Evolutionary conservation across 2,329 filamentous ascomycete species (phyloP).

Genomic region (Ophiostoma novo-ulmi): DNA sequence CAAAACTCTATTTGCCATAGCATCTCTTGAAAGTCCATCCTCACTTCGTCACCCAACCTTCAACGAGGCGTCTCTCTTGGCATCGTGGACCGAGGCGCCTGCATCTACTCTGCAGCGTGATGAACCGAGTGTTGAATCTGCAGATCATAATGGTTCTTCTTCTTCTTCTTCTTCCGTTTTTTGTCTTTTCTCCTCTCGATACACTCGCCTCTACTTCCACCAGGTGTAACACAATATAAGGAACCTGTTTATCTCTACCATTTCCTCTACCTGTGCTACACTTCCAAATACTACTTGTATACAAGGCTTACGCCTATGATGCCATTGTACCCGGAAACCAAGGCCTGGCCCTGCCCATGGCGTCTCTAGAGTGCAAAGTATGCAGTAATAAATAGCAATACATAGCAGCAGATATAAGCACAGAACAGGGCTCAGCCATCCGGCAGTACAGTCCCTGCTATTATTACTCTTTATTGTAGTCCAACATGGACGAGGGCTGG

Average conservation of each 20-base stretch:
- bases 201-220: neutral
- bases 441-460: neutral
- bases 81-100: constrained; percentile 1
- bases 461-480: neutral
- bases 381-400: neutral
- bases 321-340: neutral
- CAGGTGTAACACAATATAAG: neutral
- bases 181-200: neutral
- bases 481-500: neutral
- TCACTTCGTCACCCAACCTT: neutral
- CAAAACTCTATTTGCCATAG: too few relatives aligned
- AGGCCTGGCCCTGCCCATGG: constrained; percentile 1
- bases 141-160: neutral
- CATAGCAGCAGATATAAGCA: neutral
- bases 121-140: constrained; percentile 1
- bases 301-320: neutral
- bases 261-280: neutral
- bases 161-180: neutral
- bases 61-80: neutral
- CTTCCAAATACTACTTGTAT: neutral
- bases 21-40: neutral
- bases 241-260: neutral
- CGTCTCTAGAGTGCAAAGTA: neutral
- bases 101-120: constrained; percentile 6
- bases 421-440: neutral